phyloP scores from a whole-genome alignment of 1,284 basidiomycete species.

The Trichosporon coremiiforme region DNA sequence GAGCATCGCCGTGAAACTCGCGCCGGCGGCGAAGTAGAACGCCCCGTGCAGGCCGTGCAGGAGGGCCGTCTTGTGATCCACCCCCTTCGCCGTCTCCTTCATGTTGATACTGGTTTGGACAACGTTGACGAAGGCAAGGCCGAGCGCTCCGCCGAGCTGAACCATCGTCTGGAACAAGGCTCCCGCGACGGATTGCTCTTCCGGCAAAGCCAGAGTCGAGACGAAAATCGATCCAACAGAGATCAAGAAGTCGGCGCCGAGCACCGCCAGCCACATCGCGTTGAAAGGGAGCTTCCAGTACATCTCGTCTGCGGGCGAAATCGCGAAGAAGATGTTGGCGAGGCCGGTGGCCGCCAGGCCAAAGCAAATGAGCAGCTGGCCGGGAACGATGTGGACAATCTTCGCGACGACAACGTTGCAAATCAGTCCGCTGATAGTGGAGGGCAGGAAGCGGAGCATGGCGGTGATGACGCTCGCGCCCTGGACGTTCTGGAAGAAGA shows the following conservation, averaged over 20 bases:
- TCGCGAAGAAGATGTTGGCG: slow-evolving; percentile 71
- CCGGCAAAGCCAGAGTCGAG: slow-evolving; percentile 67
- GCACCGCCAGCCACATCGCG: slow-evolving; percentile 68
- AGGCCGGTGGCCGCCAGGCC: slow-evolving; percentile 62
- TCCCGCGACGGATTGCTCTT: slow-evolving; percentile 77
- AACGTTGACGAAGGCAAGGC: slow-evolving; percentile 73
- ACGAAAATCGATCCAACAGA: slow-evolving; percentile 74
- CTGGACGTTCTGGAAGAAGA: slow-evolving; percentile 51
- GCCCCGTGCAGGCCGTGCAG: slow-evolving; percentile 47
- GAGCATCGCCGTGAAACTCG: slow-evolving; percentile 40
- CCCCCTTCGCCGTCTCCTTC: slow-evolving; percentile 32
- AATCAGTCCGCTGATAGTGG: slow-evolving; percentile 69
- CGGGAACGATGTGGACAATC: slow-evolving; percentile 41
- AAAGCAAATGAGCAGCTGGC: slow-evolving; percentile 61
- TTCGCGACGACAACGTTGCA: slow-evolving; percentile 63
- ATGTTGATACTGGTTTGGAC: slow-evolving; percentile 59
- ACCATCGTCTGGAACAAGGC: slow-evolving; percentile 59
- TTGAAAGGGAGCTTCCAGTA: slow-evolving; percentile 85
- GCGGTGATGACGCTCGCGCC: slow-evolving; percentile 60
- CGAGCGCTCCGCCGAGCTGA: slow-evolving; percentile 72
- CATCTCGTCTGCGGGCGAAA: slow-evolving; percentile 64
- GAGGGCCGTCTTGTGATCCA: slow-evolving; percentile 27
- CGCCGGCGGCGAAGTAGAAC: slow-evolving; percentile 51
- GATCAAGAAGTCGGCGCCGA: slow-evolving; percentile 79
- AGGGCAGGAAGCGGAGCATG: slow-evolving; percentile 76